A percentile compares a stretch with the other conserved stretches of the same genome.
Conservation (phyloP, 2,329 filamentous ascomycete species). For the Aureobasidium sp. region DNA sequence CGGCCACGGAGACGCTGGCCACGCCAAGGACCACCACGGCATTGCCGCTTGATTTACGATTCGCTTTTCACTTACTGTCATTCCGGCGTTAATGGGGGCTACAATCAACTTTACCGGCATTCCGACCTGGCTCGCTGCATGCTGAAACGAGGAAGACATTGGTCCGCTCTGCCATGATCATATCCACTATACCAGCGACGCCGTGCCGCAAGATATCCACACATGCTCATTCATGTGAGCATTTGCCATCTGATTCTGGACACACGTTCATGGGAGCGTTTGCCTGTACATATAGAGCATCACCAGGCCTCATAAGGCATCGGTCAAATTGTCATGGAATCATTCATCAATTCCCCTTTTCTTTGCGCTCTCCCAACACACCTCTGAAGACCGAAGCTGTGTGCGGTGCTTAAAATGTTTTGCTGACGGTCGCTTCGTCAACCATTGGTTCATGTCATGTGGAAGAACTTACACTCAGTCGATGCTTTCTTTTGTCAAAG, state of each 20-base stretch:
- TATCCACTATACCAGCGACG: neutral
- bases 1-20: slow-evolving; percentile 16
- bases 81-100: slow-evolving; percentile 7
- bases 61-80: neutral
- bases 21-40: slow-evolving; percentile 19
- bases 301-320: neutral
- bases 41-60: neutral
- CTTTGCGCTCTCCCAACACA: neutral
- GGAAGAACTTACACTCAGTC: neutral
- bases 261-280: neutral
- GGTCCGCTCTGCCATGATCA: neutral
- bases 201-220: neutral
- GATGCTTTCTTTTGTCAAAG: no score
- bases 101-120: neutral
- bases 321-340: neutral
- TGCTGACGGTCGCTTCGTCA: neutral
- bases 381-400: neutral
- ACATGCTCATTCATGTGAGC: neutral
- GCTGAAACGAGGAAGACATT: neutral
- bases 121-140: neutral
- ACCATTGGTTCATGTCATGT: neutral
- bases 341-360: neutral
- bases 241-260: neutral
- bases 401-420: neutral
- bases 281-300: slow-evolving; percentile 6